Conservation (phyloP, 306 rosid genomes). For the Vigna hirtella region DNA sequence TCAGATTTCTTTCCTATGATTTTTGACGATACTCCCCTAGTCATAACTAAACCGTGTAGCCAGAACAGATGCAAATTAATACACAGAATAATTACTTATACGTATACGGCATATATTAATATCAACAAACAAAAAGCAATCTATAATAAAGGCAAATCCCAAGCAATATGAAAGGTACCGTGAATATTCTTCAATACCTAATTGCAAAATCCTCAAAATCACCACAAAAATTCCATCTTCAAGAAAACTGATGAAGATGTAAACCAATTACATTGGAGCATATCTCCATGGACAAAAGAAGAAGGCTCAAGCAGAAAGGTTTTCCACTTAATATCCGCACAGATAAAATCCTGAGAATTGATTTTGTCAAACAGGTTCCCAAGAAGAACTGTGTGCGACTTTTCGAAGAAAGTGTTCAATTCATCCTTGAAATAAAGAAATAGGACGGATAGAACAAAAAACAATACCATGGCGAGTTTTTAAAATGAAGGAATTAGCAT, state of each 20-base stretch:
- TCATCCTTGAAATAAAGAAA: background rate
- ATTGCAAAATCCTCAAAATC: background rate
- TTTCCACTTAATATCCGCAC: constrained; percentile 62
- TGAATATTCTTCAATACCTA: background rate
- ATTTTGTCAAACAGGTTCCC: constrained; percentile 44
- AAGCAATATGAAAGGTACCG: background rate
- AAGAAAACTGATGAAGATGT: constrained; percentile 30
- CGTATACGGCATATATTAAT: background rate
- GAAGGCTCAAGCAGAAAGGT: constrained; percentile 94
- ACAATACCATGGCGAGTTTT: background rate
- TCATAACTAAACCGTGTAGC: too few relatives aligned
- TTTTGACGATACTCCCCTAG: too few relatives aligned
- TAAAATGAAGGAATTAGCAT: background rate
- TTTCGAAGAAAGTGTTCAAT: too few relatives aligned
- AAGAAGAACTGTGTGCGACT: constrained; percentile 76
- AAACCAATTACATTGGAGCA: constrained; percentile 89
- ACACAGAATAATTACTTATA: too few relatives aligned
- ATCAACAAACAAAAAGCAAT: background rate
- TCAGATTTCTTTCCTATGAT: too few relatives aligned
- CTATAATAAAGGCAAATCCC: background rate
- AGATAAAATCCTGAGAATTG: constrained; percentile 74
- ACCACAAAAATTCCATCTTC: background rate
- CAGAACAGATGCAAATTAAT: too few relatives aligned
- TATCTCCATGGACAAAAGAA: constrained; percentile 59
- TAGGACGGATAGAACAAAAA: background rate